These are phyloP conservation scores for Saturnispora dispora DNA, from an alignment of 805 yeast species.

Conservation along the genomic window DNA sequence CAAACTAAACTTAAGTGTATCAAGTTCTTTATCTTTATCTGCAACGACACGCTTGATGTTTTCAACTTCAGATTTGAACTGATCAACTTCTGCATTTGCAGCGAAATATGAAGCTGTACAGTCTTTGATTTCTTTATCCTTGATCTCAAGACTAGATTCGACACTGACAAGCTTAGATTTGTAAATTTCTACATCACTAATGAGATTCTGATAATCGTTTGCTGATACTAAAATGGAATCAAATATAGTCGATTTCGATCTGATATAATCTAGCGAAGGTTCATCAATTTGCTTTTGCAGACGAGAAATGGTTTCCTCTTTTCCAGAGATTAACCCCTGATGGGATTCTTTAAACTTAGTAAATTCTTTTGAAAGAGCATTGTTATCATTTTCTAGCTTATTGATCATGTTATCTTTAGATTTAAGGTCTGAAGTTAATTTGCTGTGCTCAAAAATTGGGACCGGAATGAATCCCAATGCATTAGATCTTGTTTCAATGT, in stretches of 20 bases:
- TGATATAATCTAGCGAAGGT: slow-evolving; percentile 15
- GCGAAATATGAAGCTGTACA: background rate
- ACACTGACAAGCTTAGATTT: slow-evolving; percentile 5
- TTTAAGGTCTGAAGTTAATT: background rate
- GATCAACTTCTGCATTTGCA: background rate
- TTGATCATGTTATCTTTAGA: background rate
- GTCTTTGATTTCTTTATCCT: background rate
- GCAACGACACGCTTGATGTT: background rate
- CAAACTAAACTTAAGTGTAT: background rate
- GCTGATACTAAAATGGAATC: slow-evolving; percentile 24
- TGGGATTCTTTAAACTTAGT: background rate
- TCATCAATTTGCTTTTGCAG: slow-evolving; percentile 4
- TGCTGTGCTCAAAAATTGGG: slow-evolving; percentile 14
- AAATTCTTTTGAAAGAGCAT: background rate
- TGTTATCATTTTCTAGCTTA: slow-evolving; percentile 1
- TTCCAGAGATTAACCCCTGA: background rate
- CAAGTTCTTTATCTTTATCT: background rate
- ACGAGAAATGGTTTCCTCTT: background rate
- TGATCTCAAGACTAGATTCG: background rate
- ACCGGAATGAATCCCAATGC: slow-evolving; percentile 15
- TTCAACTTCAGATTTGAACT: background rate
- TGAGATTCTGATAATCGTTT: slow-evolving; percentile 8
- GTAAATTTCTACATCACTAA: slow-evolving; percentile 2
- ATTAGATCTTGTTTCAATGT: slow-evolving; percentile 16
- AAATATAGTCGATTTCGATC: slow-evolving; percentile 23